phyloP scores from a whole-genome alignment of 2,329 filamentous ascomycete species.

The Colletotrichum liaoningense region DNA sequence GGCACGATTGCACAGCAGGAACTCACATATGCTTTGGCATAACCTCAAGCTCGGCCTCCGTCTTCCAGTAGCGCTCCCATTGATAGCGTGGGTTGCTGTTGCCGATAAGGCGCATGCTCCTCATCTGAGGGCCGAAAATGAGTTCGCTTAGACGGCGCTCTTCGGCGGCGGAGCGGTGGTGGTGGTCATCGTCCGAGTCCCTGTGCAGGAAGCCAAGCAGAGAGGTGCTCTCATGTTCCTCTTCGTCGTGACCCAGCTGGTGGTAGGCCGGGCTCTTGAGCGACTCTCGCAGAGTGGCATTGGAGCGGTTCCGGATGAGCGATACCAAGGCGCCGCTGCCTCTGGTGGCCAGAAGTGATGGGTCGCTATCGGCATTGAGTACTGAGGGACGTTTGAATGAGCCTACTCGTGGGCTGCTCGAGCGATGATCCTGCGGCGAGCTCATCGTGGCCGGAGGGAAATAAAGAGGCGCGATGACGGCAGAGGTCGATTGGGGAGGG shows the following conservation, averaged over 20 bases:
- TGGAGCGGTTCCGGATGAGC: constrained; percentile 60
- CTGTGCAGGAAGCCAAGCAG: constrained; percentile 30
- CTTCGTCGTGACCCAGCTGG: constrained; percentile 35
- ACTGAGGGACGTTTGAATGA: constrained; percentile 41
- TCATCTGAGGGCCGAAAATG: constrained; percentile 77
- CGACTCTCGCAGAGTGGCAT: constrained; percentile 32
- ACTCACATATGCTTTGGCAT: constrained; percentile 78
- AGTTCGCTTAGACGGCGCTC: constrained; percentile 70
- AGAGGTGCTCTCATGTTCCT: constrained; percentile 40
- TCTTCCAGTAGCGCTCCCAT: constrained; percentile 90
- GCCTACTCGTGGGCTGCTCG: constrained; percentile 31
- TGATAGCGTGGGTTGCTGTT: constrained; percentile 87
- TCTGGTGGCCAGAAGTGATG: constrained; percentile 65
- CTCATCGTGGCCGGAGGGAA: constrained; percentile 20
- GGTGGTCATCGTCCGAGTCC: constrained; percentile 54
- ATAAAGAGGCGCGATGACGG: neutral
- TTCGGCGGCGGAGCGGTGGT: constrained; percentile 58
- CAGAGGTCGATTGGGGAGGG: neutral
- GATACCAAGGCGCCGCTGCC: constrained; percentile 47
- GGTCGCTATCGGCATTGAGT: constrained; percentile 49
- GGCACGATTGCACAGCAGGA: constrained; percentile 7
- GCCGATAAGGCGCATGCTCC: constrained; percentile 88
- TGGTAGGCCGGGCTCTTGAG: constrained; percentile 37
- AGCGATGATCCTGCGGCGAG: constrained; percentile 30
- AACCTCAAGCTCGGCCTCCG: constrained; percentile 76